Evolutionary conservation across 371 early-diverging fungal species (phyloP), one percentile per base, ranked within the genome.

Genomic region (Syncephalastrum monosporum): DNA sequence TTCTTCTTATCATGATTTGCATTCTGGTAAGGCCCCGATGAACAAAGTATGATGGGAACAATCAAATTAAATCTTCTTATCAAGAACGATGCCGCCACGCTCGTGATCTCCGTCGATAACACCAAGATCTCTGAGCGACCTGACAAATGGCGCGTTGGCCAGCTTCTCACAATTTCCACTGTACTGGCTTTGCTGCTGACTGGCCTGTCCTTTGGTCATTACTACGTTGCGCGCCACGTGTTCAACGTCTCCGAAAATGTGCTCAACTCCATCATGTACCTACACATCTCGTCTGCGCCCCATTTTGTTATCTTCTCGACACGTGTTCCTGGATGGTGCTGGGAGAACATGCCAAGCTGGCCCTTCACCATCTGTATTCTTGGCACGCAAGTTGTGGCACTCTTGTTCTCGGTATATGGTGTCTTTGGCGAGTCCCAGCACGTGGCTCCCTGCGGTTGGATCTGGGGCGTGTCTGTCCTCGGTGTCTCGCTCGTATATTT

Each of bases 281-380:
- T 93, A 50, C 90, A 95, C 58, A 89, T 95, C 55, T 93, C 93
- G 13, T 93, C 91, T 14, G 84, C 84, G 12, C 95, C 95, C 42
- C 95, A 95, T 71, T 95, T 95, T 76, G 85, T 92, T 48, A 94
- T 95, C 71, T 95, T 94, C 71, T 92, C 92, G 38, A 94, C 94
- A 19, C 88, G 94, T 48, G 73, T 94, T 33, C 81, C 89, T 21
- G 87, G 90, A 17, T 89, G 83, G 77, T 92, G 91, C 83, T 94
- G 90, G 88, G 84, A 87, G 66, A 86, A 82, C 55, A 73, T 84
- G 68, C 94, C 94, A 2, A 84, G 86, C 33, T 59, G 75, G 69
- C 61, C 81, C 56, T 93, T 93, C 59, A 77, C 82, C 17, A 63
- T 77, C 7, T 91, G 89, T 60, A 90, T 95, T 50, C 71, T 89